These are phyloP conservation scores for Sequoia sempervirens DNA, from an alignment of 75 land plant genomes.

Conservation along the genomic window DNA sequence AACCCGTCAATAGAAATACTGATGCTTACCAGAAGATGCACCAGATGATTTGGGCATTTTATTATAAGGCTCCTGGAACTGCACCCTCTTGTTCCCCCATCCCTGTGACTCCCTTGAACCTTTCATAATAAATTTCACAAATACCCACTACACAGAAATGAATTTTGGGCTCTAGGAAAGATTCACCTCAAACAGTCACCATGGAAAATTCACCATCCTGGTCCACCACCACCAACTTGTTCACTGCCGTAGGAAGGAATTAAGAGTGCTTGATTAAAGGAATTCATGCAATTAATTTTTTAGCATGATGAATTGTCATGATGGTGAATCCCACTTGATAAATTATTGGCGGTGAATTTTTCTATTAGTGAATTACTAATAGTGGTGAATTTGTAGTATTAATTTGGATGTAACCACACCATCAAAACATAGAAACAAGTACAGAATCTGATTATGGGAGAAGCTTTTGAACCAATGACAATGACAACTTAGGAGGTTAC, in stretches of 20 bases:
- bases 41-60: slow-evolving; percentile 11
- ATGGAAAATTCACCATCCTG: too few relatives aligned
- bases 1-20: not conserved
- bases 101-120: slow-evolving; percentile 1
- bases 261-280: too few relatives aligned
- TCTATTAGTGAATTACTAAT: too few relatives aligned
- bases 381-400: too few relatives aligned
- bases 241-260: too few relatives aligned
- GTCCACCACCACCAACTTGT: too few relatives aligned
- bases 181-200: too few relatives aligned
- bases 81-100: slow-evolving; percentile 6
- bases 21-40: not conserved
- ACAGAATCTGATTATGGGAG: not conserved
- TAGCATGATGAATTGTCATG: too few relatives aligned
- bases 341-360: too few relatives aligned
- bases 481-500: not conserved
- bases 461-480: not conserved
- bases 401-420: not conserved
- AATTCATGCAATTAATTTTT: too few relatives aligned
- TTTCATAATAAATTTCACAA: not conserved
- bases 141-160: not conserved
- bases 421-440: not conserved
- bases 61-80: slow-evolving; percentile 10
- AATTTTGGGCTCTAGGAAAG: too few relatives aligned
- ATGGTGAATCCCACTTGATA: too few relatives aligned